Evolutionary conservation across 2,329 filamentous ascomycete species (phyloP), one percentile per base, ranked within the genome.

Genomic region (Incumbomyces lentus): DNA sequence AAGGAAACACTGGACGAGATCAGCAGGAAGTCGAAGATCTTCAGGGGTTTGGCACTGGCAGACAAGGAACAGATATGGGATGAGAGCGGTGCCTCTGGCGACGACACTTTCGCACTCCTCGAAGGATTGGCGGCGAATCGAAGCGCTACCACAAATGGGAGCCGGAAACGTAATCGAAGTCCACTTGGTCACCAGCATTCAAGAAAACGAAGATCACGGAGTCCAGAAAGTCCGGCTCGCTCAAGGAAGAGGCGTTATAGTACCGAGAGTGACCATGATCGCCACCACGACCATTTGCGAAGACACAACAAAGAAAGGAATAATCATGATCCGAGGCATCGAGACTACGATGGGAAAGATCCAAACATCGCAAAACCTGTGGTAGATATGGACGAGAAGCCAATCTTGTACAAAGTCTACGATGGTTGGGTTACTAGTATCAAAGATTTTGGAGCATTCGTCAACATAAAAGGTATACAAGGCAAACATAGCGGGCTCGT

Each of bases 371-470:
- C 76, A 44, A 78, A 79, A 0, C 84, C 85, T 0, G 76, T 77
- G 1, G 76, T 75, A 1, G 86, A 94, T 57, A 62, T 94, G 8
- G 92, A 98, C 63, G 84, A 95, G 44, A 66, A 76, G 35, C 88
- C 92, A 0, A 71, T 89, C 30, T 66, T 93, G 6, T 81, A 82
- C 71, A 98, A 98, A 62, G 69, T 95, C 2, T 98, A 98, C 59
- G 78, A 87, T 52, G 92, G 92, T 1, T 81, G 82, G 58, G 86
- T 96, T 12, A 95, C 87, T 0, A 88, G 89, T 0, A 74, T 98
- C 45, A 96, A 95, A 59, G 87, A 95, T 51, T 98, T 96, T 66
- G 92, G 92, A 10, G 88, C 82, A 0, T 98, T 98, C 64, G 88
- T 96, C 48, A 95, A 93, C 56, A 64, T 98, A n/a, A 77, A 82